Conservation (phyloP, 345 rosid genomes). For the Arabidopsis arenosa region DNA sequence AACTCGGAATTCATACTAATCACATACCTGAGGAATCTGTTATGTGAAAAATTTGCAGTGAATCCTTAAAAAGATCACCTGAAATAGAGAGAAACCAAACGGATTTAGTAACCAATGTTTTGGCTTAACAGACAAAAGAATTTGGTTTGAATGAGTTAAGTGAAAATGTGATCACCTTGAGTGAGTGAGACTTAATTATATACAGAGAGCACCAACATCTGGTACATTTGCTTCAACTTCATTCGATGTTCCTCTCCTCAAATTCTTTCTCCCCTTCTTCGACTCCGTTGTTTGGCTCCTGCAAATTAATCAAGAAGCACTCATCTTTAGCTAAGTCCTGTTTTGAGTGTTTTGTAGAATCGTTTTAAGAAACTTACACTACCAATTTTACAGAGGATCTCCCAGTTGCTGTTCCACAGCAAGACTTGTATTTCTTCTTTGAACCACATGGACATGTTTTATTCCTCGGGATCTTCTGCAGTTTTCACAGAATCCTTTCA, state of each 20-base stretch:
- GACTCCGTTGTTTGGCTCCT: constrained; percentile 60
- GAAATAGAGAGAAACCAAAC: constrained; percentile 19
- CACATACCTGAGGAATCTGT: constrained; percentile 10
- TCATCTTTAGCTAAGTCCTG: constrained; percentile 16
- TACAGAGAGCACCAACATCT: constrained; percentile 88
- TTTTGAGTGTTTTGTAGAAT: constrained; percentile 5
- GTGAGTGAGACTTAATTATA: constrained; percentile 49
- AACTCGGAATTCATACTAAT: neutral
- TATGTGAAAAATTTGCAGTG: constrained; percentile 8
- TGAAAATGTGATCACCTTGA: constrained; percentile 6
- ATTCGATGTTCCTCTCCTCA: constrained; percentile 55
- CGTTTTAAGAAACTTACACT: constrained; percentile 53
- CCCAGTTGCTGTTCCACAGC: constrained; percentile 77
- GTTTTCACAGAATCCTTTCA: constrained; percentile 6
- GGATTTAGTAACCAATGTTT: neutral
- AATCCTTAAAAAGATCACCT: neutral
- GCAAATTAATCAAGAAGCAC: neutral
- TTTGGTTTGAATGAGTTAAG: neutral
- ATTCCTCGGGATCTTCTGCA: constrained; percentile 73
- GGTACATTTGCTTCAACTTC: constrained; percentile 60
- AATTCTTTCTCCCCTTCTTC: constrained; percentile 61
- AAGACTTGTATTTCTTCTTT: constrained; percentile 88
- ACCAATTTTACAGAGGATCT: constrained; percentile 57
- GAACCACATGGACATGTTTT: constrained; percentile 85
- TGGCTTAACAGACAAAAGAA: constrained; percentile 1